Percentiles rank a stretch among this genome's conserved stretches.
Evolutionary conservation across 352 stramenopile species (phyloP).

Genomic region (Aphanomyces astaci): DNA sequence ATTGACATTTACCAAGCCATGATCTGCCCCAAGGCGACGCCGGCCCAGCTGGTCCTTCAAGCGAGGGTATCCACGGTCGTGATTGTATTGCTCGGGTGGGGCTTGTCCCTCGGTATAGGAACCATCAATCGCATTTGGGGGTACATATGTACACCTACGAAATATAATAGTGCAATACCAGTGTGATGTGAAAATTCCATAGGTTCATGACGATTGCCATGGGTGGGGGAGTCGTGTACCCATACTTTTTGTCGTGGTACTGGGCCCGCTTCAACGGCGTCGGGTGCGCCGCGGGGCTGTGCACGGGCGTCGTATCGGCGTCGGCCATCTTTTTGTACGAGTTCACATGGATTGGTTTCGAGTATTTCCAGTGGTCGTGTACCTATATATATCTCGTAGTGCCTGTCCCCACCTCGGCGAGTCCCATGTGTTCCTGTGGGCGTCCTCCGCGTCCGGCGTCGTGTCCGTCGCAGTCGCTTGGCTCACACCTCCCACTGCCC

Average conservation of each 20-base stretch:
- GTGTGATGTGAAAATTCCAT: too few species aligned
- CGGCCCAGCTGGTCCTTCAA: constrained; percentile 55
- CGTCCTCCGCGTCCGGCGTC: constrained; percentile 43
- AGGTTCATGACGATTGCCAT: constrained; percentile 67
- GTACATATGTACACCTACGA: background rate
- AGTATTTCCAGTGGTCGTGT: background rate
- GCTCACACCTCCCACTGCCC: constrained; percentile 33
- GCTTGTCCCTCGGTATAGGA: constrained; percentile 55
- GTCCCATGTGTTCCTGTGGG: constrained; percentile 48
- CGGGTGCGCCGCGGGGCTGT: constrained; percentile 47
- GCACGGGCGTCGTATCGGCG: constrained; percentile 45
- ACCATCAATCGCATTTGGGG: constrained; percentile 78
- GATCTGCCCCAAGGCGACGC: constrained; percentile 45
- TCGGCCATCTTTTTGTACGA: constrained; percentile 62
- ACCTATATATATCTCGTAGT: too few species aligned
- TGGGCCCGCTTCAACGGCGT: constrained; percentile 67
- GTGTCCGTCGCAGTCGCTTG: constrained; percentile 39
- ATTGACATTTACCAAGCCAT: constrained; percentile 76
- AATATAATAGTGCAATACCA: background rate
- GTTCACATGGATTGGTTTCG: background rate
- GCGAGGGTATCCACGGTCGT: constrained; percentile 46
- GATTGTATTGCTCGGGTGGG: constrained; percentile 50
- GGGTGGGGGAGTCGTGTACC: constrained; percentile 55
- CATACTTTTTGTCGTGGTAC: constrained; percentile 77
- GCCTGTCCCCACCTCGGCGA: constrained; percentile 40